phyloP scores from a whole-genome alignment of 768 basidiomycete species.

The Lentinus tigrinus region DNA sequence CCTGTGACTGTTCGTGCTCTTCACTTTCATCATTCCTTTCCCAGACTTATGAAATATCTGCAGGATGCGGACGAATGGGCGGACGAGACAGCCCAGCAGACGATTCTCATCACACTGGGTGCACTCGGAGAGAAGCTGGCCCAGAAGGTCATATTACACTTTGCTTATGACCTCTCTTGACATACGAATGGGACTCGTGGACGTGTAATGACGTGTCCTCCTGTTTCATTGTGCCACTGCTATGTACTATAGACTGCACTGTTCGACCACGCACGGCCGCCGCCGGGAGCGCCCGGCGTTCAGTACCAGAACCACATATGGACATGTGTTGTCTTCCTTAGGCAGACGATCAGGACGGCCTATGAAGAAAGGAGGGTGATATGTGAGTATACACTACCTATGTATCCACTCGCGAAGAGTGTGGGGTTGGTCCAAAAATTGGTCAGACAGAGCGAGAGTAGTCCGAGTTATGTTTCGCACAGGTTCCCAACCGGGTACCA shows the following conservation, averaged over 20 bases:
- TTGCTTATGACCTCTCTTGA: constrained; percentile 15
- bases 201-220: too few relatives aligned
- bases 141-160: constrained; percentile 22
- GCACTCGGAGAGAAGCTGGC: constrained; percentile 26
- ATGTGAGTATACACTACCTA: not conserved
- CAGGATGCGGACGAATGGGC: constrained; percentile 16
- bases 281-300: too few relatives aligned
- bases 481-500: not conserved
- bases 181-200: too few relatives aligned
- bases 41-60: not conserved
- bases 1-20: not conserved
- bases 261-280: too few relatives aligned
- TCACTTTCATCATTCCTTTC: not conserved
- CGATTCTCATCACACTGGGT: constrained; percentile 18
- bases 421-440: not conserved
- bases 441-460: not conserved
- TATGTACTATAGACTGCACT: too few relatives aligned
- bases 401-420: not conserved
- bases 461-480: not conserved
- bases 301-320: too few relatives aligned
- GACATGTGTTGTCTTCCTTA: too few relatives aligned
- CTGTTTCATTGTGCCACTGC: too few relatives aligned
- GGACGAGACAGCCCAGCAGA: constrained; percentile 2
- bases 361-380: too few relatives aligned
- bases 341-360: too few relatives aligned